These are phyloP conservation scores for Aspergillus clavatus DNA, from an alignment of 2,329 filamentous ascomycete species.

Conservation along the genomic window DNA sequence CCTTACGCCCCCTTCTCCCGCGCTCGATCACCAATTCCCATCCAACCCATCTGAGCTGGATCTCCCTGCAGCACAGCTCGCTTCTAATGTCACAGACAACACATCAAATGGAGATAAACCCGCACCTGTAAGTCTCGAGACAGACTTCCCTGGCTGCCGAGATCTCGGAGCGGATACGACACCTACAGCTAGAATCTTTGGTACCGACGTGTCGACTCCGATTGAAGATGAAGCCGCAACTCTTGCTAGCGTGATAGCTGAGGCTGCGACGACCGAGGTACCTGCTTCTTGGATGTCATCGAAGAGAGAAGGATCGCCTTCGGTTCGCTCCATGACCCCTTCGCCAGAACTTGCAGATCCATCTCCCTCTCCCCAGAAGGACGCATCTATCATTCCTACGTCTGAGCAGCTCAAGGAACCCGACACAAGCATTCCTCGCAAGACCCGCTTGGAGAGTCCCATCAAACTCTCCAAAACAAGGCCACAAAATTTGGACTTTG, in stretches of 20 bases:
- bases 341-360: background rate
- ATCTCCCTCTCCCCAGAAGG: background rate
- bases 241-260: background rate
- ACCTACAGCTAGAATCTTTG: background rate
- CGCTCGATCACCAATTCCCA: background rate
- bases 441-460: constrained; percentile 30
- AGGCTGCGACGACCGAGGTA: background rate
- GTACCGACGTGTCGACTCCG: background rate
- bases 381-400: background rate
- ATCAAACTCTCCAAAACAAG: constrained; percentile 29
- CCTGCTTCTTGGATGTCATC: background rate
- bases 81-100: background rate
- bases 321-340: background rate
- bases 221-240: background rate
- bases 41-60: background rate
- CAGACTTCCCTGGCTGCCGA: background rate
- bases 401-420: background rate
- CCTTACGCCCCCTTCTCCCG: background rate
- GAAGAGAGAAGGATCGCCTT: background rate
- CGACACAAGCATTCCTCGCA: constrained; percentile 10
- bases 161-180: background rate
- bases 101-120: background rate
- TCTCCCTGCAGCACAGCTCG: background rate
- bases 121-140: background rate
- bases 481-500: constrained; percentile 17